Evolutionary conservation across 495 filamentous ascomycete genomes (phyloP).

Genomic region (Daldinia loculata): DNA sequence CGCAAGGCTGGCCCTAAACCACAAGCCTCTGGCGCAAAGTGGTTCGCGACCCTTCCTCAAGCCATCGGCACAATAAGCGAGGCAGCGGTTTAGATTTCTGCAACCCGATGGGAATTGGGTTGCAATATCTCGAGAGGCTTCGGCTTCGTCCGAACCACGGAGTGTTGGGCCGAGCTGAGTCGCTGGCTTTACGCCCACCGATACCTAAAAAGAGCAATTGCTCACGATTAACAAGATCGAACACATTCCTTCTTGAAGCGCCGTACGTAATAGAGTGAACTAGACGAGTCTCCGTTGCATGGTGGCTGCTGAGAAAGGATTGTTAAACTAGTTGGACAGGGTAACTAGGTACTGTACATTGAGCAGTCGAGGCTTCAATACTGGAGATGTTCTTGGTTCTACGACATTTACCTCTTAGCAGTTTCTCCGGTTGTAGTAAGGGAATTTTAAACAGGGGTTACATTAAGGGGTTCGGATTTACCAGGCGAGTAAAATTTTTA

Average conservation of each 20-base stretch:
- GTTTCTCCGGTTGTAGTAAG: slow-evolving; percentile 6
- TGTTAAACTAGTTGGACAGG: not conserved
- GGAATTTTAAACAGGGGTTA: slow-evolving; percentile 7
- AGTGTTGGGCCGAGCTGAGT: slow-evolving; percentile 35
- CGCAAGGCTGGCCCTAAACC: not conserved
- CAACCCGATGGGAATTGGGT: slow-evolving; percentile 8
- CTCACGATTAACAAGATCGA: not conserved
- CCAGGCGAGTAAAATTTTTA: not conserved
- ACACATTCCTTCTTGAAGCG: slow-evolving; percentile 8
- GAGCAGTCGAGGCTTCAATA: slow-evolving; percentile 6
- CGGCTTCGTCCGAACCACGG: slow-evolving; percentile 21
- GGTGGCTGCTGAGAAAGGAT: slow-evolving; percentile 31
- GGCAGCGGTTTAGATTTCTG: slow-evolving; percentile 9
- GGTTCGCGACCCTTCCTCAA: slow-evolving; percentile 30
- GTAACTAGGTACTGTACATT: not conserved
- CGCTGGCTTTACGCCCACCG: slow-evolving; percentile 19
- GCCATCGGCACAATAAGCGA: slow-evolving; percentile 24
- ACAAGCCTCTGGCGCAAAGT: slow-evolving; percentile 17
- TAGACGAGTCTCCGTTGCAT: slow-evolving; percentile 18
- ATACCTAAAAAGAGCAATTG: slow-evolving; percentile 27
- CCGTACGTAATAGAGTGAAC: slow-evolving; percentile 23
- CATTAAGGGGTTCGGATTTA: slow-evolving; percentile 8
- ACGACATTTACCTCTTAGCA: slow-evolving; percentile 9
- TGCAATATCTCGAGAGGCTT: slow-evolving; percentile 22
- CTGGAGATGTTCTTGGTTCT: slow-evolving; percentile 13